Conservation (phyloP, 2,329 filamentous ascomycete genomes). For the Colletotrichum tanaceti region DNA sequence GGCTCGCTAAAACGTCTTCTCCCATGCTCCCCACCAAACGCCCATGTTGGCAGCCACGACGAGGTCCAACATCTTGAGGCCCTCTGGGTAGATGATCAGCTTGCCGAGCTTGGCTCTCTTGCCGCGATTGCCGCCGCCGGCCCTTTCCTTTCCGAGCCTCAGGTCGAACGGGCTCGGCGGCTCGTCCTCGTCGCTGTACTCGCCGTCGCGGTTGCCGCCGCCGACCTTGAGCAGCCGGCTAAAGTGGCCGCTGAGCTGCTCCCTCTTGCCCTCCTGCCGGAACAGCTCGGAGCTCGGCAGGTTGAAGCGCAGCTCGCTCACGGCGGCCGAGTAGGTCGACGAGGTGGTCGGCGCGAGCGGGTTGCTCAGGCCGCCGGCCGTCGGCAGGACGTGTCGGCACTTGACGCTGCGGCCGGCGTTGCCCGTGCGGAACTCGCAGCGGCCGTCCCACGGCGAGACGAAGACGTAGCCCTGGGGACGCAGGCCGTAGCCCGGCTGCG, state of each 20-base stretch:
- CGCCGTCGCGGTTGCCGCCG: conserved; percentile 23
- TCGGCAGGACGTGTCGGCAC: conserved; percentile 77
- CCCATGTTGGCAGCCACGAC: conserved; percentile 91
- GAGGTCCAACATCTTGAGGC: conserved; percentile 94
- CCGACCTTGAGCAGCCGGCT: conserved; percentile 54
- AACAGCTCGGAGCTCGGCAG: conserved; percentile 72
- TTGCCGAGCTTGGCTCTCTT: conserved; percentile 94
- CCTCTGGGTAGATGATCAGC: conserved; percentile 88
- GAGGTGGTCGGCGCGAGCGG: conserved; percentile 46
- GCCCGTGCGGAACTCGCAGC: conserved; percentile 86
- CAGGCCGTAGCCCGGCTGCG: conserved; percentile 59
- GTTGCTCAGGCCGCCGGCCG: conserved; percentile 45
- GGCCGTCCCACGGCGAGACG: conserved; percentile 85
- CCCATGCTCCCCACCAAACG: conserved; percentile 93
- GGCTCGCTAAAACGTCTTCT: conserved; percentile 57
- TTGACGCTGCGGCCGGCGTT: conserved; percentile 78
- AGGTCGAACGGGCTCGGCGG: conserved; percentile 69
- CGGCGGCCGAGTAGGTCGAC: conserved; percentile 51
- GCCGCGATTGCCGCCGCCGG: conserved; percentile 86
- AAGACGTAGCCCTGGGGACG: conserved; percentile 79
- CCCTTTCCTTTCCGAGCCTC: conserved; percentile 82
- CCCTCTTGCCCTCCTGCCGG: conserved; percentile 47
- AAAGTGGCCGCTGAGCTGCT: conserved; percentile 55
- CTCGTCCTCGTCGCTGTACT: conserved; percentile 53
- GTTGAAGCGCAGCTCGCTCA: conserved; percentile 93